phyloP scores from a whole-genome alignment of 2,329 filamentous ascomycete genomes.

The Epichloe glyceriae region DNA sequence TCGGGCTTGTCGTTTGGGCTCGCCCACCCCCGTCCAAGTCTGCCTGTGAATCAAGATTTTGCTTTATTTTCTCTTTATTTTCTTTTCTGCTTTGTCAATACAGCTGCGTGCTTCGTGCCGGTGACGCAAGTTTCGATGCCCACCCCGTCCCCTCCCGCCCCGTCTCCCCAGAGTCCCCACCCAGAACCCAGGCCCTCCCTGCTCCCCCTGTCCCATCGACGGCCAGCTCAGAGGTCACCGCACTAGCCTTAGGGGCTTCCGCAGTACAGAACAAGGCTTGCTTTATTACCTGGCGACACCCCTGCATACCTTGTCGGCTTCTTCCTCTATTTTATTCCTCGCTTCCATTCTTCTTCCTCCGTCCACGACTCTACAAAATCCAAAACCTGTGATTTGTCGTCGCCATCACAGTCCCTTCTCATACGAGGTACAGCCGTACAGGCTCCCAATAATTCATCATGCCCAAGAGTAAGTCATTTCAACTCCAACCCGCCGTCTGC shows the following conservation, averaged over 20 bases:
- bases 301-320: background rate
- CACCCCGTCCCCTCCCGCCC: too few species aligned
- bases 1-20: background rate
- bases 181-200: background rate
- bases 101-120: too few species aligned
- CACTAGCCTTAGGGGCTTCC: too few species aligned
- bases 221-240: too few species aligned
- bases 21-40: background rate
- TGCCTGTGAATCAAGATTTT: background rate
- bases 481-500: too few species aligned
- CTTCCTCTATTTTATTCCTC: background rate
- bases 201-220: too few species aligned
- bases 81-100: too few species aligned
- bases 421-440: background rate
- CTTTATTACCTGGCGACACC: constrained; percentile 3
- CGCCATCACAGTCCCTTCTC: background rate
- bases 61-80: too few species aligned
- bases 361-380: background rate
- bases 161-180: background rate
- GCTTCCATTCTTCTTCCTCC: background rate
- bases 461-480: constrained; percentile 10
- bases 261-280: background rate
- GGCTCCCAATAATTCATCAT: constrained; percentile 3
- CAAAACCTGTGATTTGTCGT: background rate
- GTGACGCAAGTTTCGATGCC: background rate